These are phyloP conservation scores for Triglochin maritima DNA, from an alignment of 106 monocot species.

Conservation along the genomic window DNA sequence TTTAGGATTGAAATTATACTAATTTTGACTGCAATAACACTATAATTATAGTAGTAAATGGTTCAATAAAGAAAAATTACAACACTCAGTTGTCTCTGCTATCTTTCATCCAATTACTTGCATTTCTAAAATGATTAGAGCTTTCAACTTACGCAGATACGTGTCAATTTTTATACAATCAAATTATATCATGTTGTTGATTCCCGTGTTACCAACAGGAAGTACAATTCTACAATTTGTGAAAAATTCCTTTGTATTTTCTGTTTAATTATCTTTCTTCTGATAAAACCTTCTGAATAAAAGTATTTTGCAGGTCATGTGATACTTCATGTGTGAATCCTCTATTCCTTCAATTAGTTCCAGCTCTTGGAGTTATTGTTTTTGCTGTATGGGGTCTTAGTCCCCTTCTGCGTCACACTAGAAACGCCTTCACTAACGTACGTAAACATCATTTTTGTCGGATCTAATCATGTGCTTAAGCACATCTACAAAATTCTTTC, in stretches of 20 bases:
- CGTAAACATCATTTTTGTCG: background rate
- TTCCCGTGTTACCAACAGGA: no score
- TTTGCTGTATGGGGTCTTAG: constrained; percentile 77
- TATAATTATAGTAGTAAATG: no score
- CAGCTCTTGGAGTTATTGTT: constrained; percentile 60
- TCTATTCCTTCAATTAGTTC: constrained; percentile 27
- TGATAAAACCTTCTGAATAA: background rate
- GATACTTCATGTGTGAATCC: constrained; percentile 27
- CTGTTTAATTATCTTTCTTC: background rate
- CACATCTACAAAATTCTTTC: background rate
- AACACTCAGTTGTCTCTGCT: no score
- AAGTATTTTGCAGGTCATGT: constrained; percentile 31
- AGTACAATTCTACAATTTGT: no score
- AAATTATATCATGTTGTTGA: no score
- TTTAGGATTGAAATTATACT: no score
- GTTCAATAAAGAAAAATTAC: no score
- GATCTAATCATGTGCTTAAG: background rate
- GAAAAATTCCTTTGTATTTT: background rate
- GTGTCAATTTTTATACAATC: no score
- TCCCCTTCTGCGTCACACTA: constrained; percentile 44
- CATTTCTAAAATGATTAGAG: no score
- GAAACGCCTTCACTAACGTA: constrained; percentile 45
- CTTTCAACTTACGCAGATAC: no score
- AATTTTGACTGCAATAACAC: no score
- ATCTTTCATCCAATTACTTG: no score